Evolutionary conservation across 2,329 filamentous ascomycete genomes (phyloP), one percentile per base, ranked within the genome.

Genomic region (Ceratocystis papillata): DNA sequence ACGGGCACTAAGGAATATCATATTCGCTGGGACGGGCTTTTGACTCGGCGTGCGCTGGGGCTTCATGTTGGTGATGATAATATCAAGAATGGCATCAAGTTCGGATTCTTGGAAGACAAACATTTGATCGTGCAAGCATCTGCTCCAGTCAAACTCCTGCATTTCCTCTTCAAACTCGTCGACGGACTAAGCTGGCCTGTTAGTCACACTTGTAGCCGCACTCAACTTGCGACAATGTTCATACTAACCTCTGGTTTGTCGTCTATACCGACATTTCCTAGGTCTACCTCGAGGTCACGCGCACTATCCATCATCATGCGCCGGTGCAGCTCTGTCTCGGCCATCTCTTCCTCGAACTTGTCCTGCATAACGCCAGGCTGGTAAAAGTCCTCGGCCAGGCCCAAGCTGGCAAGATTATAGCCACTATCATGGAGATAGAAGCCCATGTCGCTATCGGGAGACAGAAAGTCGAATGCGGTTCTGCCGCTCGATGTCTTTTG

Each of bases 301-400:
- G 94, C 93, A 73, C 94, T 99, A 74, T 99, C 94, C 93, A 97
- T 96, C 91, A 99, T 96, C 87, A 99, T 92, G 41, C 94, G 85
- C 69, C 93, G 84, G 73, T 93, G 90, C 83, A 96, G 85, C 75
- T 97, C 94, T 71, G 90, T 96, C 75, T 99, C 94, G 2, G 92
- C 92, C 82, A 97, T 87, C 74, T 99, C 94, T 73, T 97, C 93
- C 75, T 99, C 94, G 69, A 99, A 97, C 22, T 87, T 85, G 73
- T 96, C 92, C 74, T 97, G 90, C 0, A 88, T 90, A 73, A 97
- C 89, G 0, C 94, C 94, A 1, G 89, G 86, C 70, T 88, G 91
- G 70, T 99, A 99, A 73, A 96, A 99, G 75, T 99, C 94, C 72
- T 96, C 90, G 53, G 84, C 89, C 69, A 81, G 91, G 55, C 90